phyloP scores from a whole-genome alignment of 192 early-diverging fungal genomes.

The Geranomyces variabilis region DNA sequence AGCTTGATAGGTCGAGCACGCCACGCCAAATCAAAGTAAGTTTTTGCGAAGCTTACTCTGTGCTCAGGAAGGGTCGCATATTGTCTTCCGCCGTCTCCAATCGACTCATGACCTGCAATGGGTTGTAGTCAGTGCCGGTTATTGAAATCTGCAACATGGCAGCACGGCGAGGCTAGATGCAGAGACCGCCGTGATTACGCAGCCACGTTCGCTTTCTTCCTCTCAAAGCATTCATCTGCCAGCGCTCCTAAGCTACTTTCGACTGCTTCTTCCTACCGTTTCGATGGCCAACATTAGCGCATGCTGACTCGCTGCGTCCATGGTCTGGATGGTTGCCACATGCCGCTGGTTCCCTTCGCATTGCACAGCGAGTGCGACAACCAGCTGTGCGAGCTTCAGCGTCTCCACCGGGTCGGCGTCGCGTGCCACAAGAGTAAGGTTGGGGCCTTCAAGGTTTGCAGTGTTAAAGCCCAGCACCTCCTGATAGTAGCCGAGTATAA shows the following conservation, averaged over 20 bases:
- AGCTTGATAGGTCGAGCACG: too few species aligned
- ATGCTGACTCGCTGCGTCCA: slow-evolving; percentile 75
- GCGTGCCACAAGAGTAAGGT: slow-evolving; percentile 84
- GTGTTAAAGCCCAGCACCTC: slow-evolving; percentile 78
- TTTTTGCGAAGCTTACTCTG: too few species aligned
- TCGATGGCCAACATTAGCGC: slow-evolving; percentile 92
- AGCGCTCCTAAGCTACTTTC: too few species aligned
- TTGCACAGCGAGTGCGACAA: slow-evolving; percentile 86
- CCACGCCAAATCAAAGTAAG: too few species aligned
- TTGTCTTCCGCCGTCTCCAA: slow-evolving; percentile 3
- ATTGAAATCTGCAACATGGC: too few species aligned
- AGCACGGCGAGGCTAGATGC: too few species aligned
- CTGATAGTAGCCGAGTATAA: slow-evolving; percentile 83
- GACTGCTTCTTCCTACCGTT: slow-evolving; percentile 49
- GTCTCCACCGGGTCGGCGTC: slow-evolving; percentile 73
- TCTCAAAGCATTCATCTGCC: too few species aligned
- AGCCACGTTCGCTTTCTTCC: too few species aligned
- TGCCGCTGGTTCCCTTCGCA: slow-evolving; percentile 81
- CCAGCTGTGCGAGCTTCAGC: slow-evolving; percentile 77
- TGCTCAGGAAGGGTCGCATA: too few species aligned
- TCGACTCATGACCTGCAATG: slow-evolving; percentile 21
- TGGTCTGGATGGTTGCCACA: slow-evolving; percentile 81
- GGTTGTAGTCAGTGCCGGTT: too few species aligned
- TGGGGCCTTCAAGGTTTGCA: slow-evolving; percentile 63
- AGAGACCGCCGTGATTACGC: too few species aligned